Evolutionary conservation across 345 rosid species (phyloP).

Genomic region (Lenwebbia sp.): DNA sequence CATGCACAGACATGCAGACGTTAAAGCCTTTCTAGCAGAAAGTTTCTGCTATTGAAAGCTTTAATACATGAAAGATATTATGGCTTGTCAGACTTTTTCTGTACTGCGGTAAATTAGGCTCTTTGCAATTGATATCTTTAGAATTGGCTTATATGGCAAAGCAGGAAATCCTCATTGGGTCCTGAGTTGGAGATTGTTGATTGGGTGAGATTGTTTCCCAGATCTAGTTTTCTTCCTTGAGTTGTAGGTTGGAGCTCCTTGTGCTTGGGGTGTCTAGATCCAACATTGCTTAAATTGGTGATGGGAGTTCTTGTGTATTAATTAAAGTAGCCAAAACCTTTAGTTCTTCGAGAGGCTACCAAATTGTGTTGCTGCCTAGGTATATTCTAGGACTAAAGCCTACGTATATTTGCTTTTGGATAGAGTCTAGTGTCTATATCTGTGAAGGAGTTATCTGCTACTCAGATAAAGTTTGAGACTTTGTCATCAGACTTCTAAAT

Average conservation of each 20-base stretch:
- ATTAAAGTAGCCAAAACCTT: not conserved
- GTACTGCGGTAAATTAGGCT: not conserved
- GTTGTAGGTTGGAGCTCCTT: not conserved
- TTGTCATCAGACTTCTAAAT: not conserved
- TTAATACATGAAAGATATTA: not conserved
- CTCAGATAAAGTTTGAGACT: not conserved
- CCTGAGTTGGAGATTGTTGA: not conserved
- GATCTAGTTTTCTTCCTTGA: not conserved
- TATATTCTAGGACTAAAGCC: not conserved
- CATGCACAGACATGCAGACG: not conserved
- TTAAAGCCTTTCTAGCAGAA: not conserved
- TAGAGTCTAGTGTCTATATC: not conserved
- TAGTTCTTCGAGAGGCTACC: not conserved
- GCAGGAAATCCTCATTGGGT: not conserved
- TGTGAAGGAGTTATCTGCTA: not conserved
- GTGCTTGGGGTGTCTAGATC: not conserved
- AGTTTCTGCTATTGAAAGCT: not conserved
- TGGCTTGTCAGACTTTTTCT: not conserved
- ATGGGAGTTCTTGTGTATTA: not conserved
- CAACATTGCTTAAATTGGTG: not conserved
- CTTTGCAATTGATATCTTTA: not conserved
- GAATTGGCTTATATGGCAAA: not conserved
- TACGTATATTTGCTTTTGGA: not conserved
- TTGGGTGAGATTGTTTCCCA: not conserved
- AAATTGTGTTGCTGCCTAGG: not conserved